Percentiles rank a stretch among this genome's conserved stretches.
Evolutionary conservation across 225 moss, liverwort and hornwort species (phyloP).

Genomic region (Pleurozium schreberi): DNA sequence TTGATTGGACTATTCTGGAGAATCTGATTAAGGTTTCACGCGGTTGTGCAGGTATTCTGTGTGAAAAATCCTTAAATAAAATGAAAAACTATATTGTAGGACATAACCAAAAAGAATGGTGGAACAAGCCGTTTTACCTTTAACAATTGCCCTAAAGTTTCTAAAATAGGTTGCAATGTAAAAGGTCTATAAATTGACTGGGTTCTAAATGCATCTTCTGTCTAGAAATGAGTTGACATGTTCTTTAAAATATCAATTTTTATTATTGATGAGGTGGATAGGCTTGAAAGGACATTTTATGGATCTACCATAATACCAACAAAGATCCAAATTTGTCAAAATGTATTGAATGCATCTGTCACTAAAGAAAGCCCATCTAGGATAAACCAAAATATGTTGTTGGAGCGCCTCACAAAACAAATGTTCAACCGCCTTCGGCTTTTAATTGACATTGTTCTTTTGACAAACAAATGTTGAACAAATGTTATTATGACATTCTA

Average conservation of each 20-base stretch:
- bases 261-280: background rate
- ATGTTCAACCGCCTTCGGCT: too few species aligned
- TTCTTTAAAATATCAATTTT: background rate
- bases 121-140: fast-evolving
- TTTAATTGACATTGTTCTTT: too few species aligned
- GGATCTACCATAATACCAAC: background rate
- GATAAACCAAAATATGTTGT: fast-evolving
- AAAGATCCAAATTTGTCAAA: background rate
- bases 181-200: background rate
- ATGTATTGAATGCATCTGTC: background rate
- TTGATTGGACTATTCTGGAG: background rate
- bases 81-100: background rate
- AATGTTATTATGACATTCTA: background rate
- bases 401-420: fast-evolving
- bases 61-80: background rate
- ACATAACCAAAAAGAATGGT: background rate
- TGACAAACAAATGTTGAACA: background rate
- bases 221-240: background rate
- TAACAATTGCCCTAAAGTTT: background rate
- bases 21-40: background rate
- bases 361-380: background rate
- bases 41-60: constrained; percentile 38
- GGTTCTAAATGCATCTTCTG: background rate
- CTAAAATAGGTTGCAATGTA: background rate
- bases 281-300: fast-evolving